Conservation (phyloP, 2,329 filamentous ascomycete species). For the Fusarium verrucosum region DNA sequence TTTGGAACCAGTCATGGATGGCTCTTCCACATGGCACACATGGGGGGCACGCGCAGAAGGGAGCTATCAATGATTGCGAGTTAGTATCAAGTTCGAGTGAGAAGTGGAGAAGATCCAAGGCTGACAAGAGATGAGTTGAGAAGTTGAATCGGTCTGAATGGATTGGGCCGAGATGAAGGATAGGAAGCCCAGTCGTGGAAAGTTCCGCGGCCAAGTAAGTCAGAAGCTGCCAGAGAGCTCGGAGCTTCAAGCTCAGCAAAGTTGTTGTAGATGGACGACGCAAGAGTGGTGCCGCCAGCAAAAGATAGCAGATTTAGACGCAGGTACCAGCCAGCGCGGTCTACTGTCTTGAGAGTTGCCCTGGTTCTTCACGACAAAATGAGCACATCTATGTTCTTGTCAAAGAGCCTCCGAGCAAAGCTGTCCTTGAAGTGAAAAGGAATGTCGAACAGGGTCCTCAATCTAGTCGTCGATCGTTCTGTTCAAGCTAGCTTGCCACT, state of each 20-base stretch:
- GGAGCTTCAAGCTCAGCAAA: slow-evolving; percentile 14
- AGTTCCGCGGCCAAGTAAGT: slow-evolving; percentile 12
- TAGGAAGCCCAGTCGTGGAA: slow-evolving; percentile 13
- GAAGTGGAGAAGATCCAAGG: slow-evolving; percentile 25
- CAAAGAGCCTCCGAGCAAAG: slow-evolving; percentile 7
- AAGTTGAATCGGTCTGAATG: slow-evolving; percentile 3
- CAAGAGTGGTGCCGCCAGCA: background rate
- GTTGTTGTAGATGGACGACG: slow-evolving; percentile 1
- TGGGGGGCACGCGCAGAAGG: slow-evolving; percentile 40
- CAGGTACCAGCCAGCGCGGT: slow-evolving; percentile 35
- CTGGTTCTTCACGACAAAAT: slow-evolving; percentile 17
- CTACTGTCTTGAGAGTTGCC: slow-evolving; percentile 10
- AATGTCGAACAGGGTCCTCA: slow-evolving; percentile 17
- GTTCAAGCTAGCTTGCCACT: slow-evolving; percentile 11
- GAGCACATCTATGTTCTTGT: slow-evolving; percentile 13
- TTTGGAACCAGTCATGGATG: slow-evolving; percentile 54
- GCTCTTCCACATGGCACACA: slow-evolving; percentile 46
- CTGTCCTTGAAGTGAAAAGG: slow-evolving; percentile 25
- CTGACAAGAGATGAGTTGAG: slow-evolving; percentile 22
- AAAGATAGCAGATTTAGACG: slow-evolving; percentile 27
- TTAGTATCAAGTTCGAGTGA: slow-evolving; percentile 20
- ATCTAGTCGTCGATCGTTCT: slow-evolving; percentile 6
- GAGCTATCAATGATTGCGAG: slow-evolving; percentile 48
- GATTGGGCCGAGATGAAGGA: slow-evolving; percentile 22
- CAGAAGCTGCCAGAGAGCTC: slow-evolving; percentile 2